Conservation (phyloP, 2,329 filamentous ascomycete genomes). For the Knufia fluminis region DNA sequence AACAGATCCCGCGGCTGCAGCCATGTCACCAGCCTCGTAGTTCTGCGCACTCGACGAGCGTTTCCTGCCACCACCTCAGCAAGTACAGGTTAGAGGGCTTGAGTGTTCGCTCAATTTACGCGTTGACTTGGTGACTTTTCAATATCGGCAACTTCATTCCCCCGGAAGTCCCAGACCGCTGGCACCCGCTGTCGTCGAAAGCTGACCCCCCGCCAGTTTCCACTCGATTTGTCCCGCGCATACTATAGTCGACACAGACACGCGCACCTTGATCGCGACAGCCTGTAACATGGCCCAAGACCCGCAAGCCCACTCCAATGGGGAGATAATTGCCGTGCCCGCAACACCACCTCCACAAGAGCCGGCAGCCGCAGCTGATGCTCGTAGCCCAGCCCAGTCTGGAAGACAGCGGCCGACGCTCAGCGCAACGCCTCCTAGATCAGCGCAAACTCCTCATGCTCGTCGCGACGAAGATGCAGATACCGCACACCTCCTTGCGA, state of each 20-base stretch:
- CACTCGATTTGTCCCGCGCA: neutral
- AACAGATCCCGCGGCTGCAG: neutral
- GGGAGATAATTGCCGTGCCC: slow-evolving; percentile 4
- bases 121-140: too few relatives aligned
- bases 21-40: slow-evolving; percentile 4
- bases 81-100: too few relatives aligned
- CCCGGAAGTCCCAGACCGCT: too few relatives aligned
- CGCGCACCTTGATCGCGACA: neutral
- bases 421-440: slow-evolving; percentile 35
- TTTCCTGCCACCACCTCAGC: slow-evolving; percentile 17
- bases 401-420: slow-evolving; percentile 46
- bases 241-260: neutral
- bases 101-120: too few relatives aligned
- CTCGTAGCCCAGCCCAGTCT: slow-evolving; percentile 52
- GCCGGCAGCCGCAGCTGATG: slow-evolving; percentile 38
- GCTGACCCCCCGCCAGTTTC: neutral
- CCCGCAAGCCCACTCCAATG: neutral
- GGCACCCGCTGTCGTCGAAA: neutral
- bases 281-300: neutral
- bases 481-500: slow-evolving; percentile 27
- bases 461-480: slow-evolving; percentile 17
- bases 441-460: slow-evolving; percentile 29
- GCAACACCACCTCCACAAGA: slow-evolving; percentile 7
- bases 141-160: too few relatives aligned
- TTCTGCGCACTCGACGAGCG: neutral